Evolutionary conservation across 768 basidiomycete genomes (phyloP).

Genomic region (Collybia nuda): DNA sequence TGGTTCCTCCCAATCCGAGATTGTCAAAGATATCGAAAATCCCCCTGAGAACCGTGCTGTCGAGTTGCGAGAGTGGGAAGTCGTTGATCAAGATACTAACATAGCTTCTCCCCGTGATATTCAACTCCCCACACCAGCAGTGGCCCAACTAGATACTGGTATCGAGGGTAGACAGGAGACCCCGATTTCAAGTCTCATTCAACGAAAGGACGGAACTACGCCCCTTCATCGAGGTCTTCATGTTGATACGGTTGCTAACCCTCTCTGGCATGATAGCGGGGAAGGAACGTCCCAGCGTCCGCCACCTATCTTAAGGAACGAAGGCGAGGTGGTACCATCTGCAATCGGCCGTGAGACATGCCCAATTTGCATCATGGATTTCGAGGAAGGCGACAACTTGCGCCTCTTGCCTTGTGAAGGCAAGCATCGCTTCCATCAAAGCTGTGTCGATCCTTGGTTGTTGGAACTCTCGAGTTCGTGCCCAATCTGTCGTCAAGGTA

Average conservation of each 20-base stretch:
- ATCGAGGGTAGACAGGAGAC: background rate
- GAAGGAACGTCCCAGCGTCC: conserved; percentile 17
- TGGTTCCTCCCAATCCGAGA: background rate
- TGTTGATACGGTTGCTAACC: background rate
- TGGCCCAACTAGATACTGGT: background rate
- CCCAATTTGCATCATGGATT: conserved; percentile 94
- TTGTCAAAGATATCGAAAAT: conserved; percentile 25
- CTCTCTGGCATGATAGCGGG: conserved; percentile 11
- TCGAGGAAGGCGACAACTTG: conserved; percentile 91
- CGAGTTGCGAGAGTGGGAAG: conserved; percentile 12
- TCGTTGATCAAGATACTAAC: conserved; percentile 3
- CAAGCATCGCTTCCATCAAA: conserved; percentile 86
- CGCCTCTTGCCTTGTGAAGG: conserved; percentile 90
- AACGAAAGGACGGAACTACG: background rate
- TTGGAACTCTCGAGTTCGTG: conserved; percentile 88
- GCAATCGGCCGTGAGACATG: conserved; percentile 83
- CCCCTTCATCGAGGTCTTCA: background rate
- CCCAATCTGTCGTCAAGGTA: conserved; percentile 90
- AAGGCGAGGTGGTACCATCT: conserved; percentile 52
- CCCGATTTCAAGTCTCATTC: background rate
- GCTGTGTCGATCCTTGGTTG: conserved; percentile 92
- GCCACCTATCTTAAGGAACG: conserved; percentile 8
- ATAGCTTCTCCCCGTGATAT: too few species aligned
- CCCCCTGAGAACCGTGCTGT: conserved; percentile 6
- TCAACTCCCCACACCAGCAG: background rate